phyloP scores from a whole-genome alignment of 306 rosid genomes.

The Biancaea sappan region DNA sequence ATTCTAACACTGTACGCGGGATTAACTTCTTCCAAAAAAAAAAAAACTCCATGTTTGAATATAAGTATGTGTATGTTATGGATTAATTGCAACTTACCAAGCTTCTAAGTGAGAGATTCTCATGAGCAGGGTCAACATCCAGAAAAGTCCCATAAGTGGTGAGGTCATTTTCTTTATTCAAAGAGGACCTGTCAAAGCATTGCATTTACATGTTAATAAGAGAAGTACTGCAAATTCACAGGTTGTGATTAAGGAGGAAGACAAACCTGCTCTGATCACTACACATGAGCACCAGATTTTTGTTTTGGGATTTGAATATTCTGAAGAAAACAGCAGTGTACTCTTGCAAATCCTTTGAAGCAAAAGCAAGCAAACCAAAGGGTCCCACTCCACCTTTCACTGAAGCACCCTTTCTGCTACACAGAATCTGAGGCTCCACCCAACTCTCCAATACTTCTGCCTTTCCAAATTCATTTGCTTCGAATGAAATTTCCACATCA shows the following conservation, averaged over 20 bases:
- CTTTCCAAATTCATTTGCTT: slow-evolving; percentile 39
- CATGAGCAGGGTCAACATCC: slow-evolving; percentile 54
- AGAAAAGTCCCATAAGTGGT: slow-evolving; percentile 59
- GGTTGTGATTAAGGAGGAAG: too few species aligned
- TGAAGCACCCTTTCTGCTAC: slow-evolving; percentile 58
- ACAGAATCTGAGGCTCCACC: slow-evolving; percentile 62
- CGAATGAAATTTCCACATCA: slow-evolving; percentile 70
- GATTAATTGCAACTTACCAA: slow-evolving; percentile 52
- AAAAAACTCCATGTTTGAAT: too few species aligned
- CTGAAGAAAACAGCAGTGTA: slow-evolving; percentile 73
- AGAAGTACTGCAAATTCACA: not conserved
- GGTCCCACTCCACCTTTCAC: slow-evolving; percentile 64
- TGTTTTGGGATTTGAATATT: slow-evolving; percentile 50
- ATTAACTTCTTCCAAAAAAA: too few species aligned
- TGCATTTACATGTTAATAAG: not conserved
- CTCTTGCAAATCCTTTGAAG: slow-evolving; percentile 71
- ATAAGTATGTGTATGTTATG: not conserved
- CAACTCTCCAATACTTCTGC: slow-evolving; percentile 54
- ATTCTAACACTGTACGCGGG: too few species aligned
- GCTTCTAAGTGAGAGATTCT: slow-evolving; percentile 56
- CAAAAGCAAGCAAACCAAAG: slow-evolving; percentile 67
- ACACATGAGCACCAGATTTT: slow-evolving; percentile 65
- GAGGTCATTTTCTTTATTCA: slow-evolving; percentile 48
- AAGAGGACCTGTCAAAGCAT: slow-evolving; percentile 48
- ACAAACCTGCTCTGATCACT: slow-evolving; percentile 85